phyloP scores from a whole-genome alignment of 495 filamentous ascomycete genomes.

The Annulohypoxylon bovei region DNA sequence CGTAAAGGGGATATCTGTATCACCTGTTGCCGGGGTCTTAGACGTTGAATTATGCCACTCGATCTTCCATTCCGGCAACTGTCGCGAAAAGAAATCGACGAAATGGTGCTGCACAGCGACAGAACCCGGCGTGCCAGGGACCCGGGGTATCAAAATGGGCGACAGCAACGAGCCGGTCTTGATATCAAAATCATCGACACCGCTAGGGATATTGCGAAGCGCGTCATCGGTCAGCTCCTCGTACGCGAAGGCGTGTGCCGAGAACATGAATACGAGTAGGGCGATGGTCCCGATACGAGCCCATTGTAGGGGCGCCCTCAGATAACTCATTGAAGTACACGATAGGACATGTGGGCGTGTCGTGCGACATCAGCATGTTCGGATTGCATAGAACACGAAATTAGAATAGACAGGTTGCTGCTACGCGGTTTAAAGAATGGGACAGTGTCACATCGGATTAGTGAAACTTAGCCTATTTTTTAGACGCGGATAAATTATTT shows the following conservation, averaged over 20 bases:
- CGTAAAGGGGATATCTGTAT: conserved; percentile 75
- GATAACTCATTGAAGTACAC: conserved; percentile 19
- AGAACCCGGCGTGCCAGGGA: conserved; percentile 81
- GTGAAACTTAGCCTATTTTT: background rate
- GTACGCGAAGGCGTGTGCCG: conserved; percentile 63
- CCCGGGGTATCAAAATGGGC: conserved; percentile 83
- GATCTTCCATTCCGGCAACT: conserved; percentile 79
- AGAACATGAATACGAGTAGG: conserved; percentile 33
- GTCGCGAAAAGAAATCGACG: conserved; percentile 72
- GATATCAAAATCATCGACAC: conserved; percentile 78
- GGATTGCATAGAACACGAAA: conserved; percentile 2
- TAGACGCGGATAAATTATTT: background rate
- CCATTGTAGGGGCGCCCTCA: conserved; percentile 27
- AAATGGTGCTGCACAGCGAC: conserved; percentile 77
- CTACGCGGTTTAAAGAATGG: background rate
- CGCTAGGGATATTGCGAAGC: conserved; percentile 69
- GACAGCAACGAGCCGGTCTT: conserved; percentile 71
- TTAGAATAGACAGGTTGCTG: background rate
- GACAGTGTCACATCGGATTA: background rate
- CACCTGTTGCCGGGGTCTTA: conserved; percentile 73
- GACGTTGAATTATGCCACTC: conserved; percentile 84
- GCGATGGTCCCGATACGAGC: conserved; percentile 27
- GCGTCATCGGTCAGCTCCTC: conserved; percentile 75
- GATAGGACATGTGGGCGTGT: conserved; percentile 7
- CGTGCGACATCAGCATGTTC: conserved; percentile 15